These are phyloP conservation scores for Cryptococcus sp. DNA, from an alignment of 1,284 basidiomycete species.

Conservation along the genomic window DNA sequence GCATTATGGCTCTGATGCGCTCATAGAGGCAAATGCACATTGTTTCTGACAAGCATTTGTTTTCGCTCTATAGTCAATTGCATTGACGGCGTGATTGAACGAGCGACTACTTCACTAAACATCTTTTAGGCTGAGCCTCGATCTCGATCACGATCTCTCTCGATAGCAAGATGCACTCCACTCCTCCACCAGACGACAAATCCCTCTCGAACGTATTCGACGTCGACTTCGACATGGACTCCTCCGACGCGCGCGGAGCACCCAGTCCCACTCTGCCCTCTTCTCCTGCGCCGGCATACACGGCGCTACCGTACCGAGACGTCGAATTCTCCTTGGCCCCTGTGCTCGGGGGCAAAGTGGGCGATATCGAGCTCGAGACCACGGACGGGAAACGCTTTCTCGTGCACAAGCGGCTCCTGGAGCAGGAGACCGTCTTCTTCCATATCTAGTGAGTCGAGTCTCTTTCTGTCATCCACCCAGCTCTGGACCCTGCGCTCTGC, in stretches of 20 bases:
- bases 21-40: too few species aligned
- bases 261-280: conserved; percentile 14
- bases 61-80: too few species aligned
- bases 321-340: conserved; percentile 35
- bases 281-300: conserved; percentile 42
- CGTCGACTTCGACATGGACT: background rate
- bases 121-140: too few species aligned
- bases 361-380: conserved; percentile 43
- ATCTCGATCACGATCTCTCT: too few species aligned
- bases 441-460: conserved; percentile 48
- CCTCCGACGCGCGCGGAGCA: too few species aligned
- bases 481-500: too few species aligned
- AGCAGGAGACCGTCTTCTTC: conserved; percentile 46
- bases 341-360: conserved; percentile 29
- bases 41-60: too few species aligned
- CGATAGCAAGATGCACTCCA: too few species aligned
- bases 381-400: conserved; percentile 41
- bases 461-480: too few species aligned
- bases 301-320: conserved; percentile 36
- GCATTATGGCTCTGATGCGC: too few species aligned
- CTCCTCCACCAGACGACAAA: conserved; percentile 16
- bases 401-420: conserved; percentile 40
- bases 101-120: too few species aligned
- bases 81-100: too few species aligned
- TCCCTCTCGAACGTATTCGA: conserved; percentile 27